Conservation (phyloP, 441 rosid genomes). For the Corymbia citriodora region DNA sequence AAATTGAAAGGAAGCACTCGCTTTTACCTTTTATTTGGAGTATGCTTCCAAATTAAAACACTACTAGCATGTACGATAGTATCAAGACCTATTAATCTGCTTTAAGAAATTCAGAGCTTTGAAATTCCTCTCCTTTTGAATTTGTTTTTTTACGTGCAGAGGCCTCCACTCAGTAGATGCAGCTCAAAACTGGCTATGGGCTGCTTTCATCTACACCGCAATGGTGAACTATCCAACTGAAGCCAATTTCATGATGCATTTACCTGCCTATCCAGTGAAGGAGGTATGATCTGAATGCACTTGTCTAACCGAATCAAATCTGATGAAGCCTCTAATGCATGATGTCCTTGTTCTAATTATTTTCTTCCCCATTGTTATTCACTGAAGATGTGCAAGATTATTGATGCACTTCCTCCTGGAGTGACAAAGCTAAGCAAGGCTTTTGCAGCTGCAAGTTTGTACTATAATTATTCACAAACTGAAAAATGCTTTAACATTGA, state of each 20-base stretch:
- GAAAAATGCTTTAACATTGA: conserved; percentile 60
- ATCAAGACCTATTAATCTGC: background rate
- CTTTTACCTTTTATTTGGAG: background rate
- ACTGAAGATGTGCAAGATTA: conserved; percentile 68
- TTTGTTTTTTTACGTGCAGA: conserved; percentile 21
- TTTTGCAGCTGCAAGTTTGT: conserved; percentile 75
- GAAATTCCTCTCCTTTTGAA: background rate
- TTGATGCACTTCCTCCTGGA: conserved; percentile 43
- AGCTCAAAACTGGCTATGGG: conserved; percentile 50
- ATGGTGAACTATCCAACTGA: conserved; percentile 77
- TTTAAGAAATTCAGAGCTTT: background rate
- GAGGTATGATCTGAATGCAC: conserved; percentile 24
- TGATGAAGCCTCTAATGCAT: background rate
- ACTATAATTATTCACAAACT: conserved; percentile 52
- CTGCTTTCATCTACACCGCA: conserved; percentile 60
- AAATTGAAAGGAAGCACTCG: background rate
- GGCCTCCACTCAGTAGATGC: conserved; percentile 36
- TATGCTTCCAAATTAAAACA: background rate
- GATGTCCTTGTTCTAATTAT: background rate
- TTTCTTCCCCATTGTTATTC: background rate
- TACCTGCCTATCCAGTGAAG: conserved; percentile 70
- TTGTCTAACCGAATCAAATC: background rate
- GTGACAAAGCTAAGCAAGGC: conserved; percentile 46
- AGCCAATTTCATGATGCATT: conserved; percentile 66
- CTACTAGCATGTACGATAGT: background rate